A percentile compares a stretch with the other conserved stretches of the same genome.
These are phyloP conservation scores for Echium plantagineum DNA, from an alignment of 257 asterid species.

Conservation along the genomic window DNA sequence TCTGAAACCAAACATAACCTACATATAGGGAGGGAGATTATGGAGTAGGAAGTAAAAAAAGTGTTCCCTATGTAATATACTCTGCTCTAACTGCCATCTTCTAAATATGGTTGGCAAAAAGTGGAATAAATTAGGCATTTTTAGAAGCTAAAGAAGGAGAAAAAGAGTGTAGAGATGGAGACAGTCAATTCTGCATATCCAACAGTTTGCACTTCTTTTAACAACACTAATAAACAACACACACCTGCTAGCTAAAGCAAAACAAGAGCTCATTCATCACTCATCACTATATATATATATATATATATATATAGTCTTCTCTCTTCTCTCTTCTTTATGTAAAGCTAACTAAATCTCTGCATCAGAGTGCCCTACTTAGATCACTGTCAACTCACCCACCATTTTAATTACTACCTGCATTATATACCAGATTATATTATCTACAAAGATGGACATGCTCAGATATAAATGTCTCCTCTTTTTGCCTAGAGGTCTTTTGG, in stretches of 20 bases:
- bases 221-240: no score
- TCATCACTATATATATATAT: no score
- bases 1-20: no score
- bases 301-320: background rate
- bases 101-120: background rate
- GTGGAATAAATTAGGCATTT: background rate
- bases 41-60: no score
- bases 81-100: no score
- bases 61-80: no score
- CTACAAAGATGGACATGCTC: background rate
- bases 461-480: no score
- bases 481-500: no score
- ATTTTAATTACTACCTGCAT: background rate
- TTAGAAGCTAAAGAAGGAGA: background rate
- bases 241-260: background rate
- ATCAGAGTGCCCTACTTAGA: constrained; percentile 1
- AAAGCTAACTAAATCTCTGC: background rate
- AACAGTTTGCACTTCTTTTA: background rate
- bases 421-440: background rate
- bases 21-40: no score
- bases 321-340: background rate
- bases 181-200: background rate
- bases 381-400: background rate
- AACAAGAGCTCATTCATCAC: no score
- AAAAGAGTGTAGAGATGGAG: background rate